These are phyloP conservation scores for Limonium bicolor DNA, from an alignment of 148 eudicot species.

Conservation along the genomic window DNA sequence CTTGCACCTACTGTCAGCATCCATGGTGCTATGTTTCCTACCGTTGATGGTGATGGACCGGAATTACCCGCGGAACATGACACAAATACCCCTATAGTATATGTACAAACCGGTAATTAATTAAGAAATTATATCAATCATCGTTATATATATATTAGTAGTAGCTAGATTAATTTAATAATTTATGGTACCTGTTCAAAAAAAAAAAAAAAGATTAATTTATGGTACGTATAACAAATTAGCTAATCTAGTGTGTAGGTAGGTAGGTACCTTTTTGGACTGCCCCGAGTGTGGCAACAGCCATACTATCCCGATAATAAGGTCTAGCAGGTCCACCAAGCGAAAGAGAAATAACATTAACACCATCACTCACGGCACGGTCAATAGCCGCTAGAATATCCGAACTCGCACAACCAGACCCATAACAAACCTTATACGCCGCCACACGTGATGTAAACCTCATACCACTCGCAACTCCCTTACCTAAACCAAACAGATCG, in stretches of 20 bases:
- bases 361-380: slow-evolving; percentile 48
- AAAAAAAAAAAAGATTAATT: no score
- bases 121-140: no score
- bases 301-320: slow-evolving; percentile 41
- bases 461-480: slow-evolving; percentile 55
- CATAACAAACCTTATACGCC: slow-evolving; percentile 58
- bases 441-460: slow-evolving; percentile 62
- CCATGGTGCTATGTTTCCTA: slow-evolving; percentile 68
- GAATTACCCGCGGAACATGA: slow-evolving; percentile 72
- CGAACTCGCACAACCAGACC: slow-evolving; percentile 44
- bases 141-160: no score
- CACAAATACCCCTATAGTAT: slow-evolving; percentile 30
- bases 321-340: slow-evolving; percentile 50
- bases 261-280: slow-evolving; percentile 19
- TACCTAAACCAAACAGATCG: slow-evolving; percentile 41
- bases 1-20: slow-evolving; percentile 61
- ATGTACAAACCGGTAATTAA: no score
- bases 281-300: slow-evolving; percentile 58
- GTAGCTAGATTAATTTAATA: no score
- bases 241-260: no score
- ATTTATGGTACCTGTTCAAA: no score
- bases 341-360: slow-evolving; percentile 52
- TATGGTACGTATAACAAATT: no score
- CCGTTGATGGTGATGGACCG: slow-evolving; percentile 46
- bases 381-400: slow-evolving; percentile 69